Conservation (phyloP, 768 basidiomycete species). For the Russula earlei region DNA sequence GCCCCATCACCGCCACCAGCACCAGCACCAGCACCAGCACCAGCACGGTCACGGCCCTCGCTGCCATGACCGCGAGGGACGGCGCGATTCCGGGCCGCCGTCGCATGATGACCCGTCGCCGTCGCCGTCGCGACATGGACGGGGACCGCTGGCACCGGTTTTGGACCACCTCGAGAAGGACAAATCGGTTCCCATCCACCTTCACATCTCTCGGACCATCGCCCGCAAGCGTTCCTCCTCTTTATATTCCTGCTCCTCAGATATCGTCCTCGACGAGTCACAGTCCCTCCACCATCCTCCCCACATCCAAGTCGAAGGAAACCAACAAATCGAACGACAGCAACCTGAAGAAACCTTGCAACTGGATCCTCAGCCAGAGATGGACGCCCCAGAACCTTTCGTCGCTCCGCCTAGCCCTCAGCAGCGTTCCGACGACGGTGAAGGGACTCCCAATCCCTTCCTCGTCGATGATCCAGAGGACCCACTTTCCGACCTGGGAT, state of each 20-base stretch:
- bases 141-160: constrained; percentile 13
- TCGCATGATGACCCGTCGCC: no score
- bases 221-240: constrained; percentile 32
- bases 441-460: constrained; percentile 42
- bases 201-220: constrained; percentile 25
- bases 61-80: background rate
- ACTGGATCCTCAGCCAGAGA: background rate
- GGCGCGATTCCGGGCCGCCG: constrained; percentile 12
- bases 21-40: background rate
- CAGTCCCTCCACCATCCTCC: background rate
- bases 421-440: background rate
- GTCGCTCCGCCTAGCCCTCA: background rate
- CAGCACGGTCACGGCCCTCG: background rate
- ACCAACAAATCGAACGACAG: background rate
- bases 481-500: constrained; percentile 23
- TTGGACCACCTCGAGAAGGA: constrained; percentile 8
- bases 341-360: background rate
- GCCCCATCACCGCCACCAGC: constrained; percentile 8
- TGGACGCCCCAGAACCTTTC: background rate
- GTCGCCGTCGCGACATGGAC: constrained; percentile 1
- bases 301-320: background rate
- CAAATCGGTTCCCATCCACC: constrained; percentile 22
- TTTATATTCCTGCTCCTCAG: constrained; percentile 7
- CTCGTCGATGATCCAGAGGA: constrained; percentile 48
- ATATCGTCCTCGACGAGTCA: constrained; percentile 12